Conservation (phyloP, 176 grass and related monocot genomes). For the Eremochloa ophiuroides region DNA sequence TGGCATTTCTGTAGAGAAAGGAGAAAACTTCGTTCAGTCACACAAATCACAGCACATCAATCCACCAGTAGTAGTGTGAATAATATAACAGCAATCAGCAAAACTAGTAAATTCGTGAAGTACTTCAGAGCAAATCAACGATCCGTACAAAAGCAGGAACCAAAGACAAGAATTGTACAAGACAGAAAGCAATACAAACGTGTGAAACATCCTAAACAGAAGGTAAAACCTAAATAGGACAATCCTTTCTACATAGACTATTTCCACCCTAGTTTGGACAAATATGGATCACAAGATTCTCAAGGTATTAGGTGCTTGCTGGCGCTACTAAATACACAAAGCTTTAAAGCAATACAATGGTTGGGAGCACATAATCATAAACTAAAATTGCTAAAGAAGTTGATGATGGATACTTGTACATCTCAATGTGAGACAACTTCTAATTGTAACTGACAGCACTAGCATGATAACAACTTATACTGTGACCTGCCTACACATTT, state of each 20-base stretch:
- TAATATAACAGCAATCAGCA: neutral
- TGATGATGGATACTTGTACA: neutral
- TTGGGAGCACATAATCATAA: neutral
- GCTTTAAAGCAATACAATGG: neutral
- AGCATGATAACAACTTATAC: neutral
- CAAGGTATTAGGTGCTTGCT: accelerated
- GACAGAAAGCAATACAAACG: neutral
- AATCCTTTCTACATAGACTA: neutral
- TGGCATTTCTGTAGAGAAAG: conserved; percentile 64
- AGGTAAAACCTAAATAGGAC: neutral
- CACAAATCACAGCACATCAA: neutral
- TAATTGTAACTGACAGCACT: neutral
- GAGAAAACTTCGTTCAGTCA: neutral
- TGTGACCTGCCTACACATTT: neutral
- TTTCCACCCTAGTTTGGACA: neutral
- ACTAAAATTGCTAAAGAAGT: neutral
- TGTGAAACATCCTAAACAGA: no score
- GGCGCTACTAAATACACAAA: neutral
- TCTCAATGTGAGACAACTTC: neutral
- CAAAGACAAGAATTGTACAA: neutral
- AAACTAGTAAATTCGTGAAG: neutral
- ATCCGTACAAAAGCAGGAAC: neutral
- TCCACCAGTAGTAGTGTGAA: neutral
- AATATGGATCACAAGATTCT: neutral
- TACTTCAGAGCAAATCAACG: neutral